Evolutionary conservation across 768 basidiomycete genomes (phyloP).

Genomic region (Leucocoprinus sp.): DNA sequence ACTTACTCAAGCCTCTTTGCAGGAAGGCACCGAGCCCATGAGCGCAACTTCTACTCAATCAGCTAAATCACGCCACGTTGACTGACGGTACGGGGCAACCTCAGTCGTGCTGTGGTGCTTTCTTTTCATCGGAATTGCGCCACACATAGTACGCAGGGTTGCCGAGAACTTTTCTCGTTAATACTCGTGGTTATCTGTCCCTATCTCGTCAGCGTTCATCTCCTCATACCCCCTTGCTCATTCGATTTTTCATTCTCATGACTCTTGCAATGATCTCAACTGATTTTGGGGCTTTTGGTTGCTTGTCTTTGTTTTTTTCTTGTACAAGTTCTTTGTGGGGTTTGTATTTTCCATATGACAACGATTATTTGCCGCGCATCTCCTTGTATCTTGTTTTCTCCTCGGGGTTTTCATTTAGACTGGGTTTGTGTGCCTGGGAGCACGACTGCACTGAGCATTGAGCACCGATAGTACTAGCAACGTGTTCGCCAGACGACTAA

Average conservation of each 20-base stretch:
- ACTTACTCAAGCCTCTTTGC: conserved; percentile 7
- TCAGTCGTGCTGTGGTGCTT: conserved; percentile 17
- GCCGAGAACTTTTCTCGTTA: conserved; percentile 15
- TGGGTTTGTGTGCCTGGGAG: not conserved
- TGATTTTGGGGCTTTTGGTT: not conserved
- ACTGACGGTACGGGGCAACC: conserved; percentile 25
- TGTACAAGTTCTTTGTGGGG: not conserved
- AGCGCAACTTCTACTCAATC: conserved; percentile 2
- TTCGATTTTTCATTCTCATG: not conserved
- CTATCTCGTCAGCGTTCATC: not conserved
- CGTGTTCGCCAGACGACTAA: not conserved
- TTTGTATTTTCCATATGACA: not conserved
- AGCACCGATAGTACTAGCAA: not conserved
- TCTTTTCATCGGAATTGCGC: conserved; percentile 14
- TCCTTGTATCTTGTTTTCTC: not conserved
- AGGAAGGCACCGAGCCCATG: conserved; percentile 7
- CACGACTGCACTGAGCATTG: not conserved
- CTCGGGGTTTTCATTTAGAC: not conserved
- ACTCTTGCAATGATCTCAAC: not conserved
- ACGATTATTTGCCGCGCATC: conserved; percentile 1
- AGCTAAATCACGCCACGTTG: conserved; percentile 5
- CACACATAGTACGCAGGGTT: conserved; percentile 17
- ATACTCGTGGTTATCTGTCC: not conserved
- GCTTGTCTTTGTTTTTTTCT: not conserved
- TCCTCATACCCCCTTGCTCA: not conserved